Evolutionary conservation across 371 early-diverging fungal species (phyloP).

Genomic region (Mortierella sp.): DNA sequence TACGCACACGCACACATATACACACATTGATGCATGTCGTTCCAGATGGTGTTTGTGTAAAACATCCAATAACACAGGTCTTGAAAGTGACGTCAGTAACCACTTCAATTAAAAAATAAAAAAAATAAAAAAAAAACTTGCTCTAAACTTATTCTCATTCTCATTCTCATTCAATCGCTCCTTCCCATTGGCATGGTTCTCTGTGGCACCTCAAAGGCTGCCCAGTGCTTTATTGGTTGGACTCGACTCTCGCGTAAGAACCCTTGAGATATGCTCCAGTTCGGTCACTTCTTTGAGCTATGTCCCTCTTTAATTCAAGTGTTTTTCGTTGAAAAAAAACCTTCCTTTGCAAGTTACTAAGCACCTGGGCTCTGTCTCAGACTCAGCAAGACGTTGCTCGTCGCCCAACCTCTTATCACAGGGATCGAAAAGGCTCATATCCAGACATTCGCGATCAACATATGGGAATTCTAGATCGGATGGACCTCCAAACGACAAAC

Average conservation of each 20-base stretch:
- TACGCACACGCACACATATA: no score
- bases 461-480: constrained; percentile 28
- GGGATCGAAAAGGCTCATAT: constrained; percentile 15
- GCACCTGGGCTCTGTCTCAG: not conserved
- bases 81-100: no score
- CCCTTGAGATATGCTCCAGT: not conserved
- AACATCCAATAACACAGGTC: no score
- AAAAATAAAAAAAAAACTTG: not conserved
- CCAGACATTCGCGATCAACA: constrained; percentile 17
- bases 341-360: not conserved
- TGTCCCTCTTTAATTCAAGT: not conserved
- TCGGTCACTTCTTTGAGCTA: not conserved
- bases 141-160: not conserved
- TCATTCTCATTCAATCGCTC: not conserved
- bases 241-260: constrained; percentile 21
- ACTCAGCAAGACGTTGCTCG: not conserved
- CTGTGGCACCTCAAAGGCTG: constrained; percentile 20
- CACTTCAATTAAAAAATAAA: not conserved
- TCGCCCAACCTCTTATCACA: not conserved
- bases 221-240: constrained; percentile 18
- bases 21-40: no score
- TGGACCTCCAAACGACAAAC: constrained; percentile 63
- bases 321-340: no score
- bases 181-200: constrained; percentile 19
- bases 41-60: no score